Evolutionary conservation across 768 basidiomycete species (phyloP).

Genomic region (Cantharellus cinnabarinus): DNA sequence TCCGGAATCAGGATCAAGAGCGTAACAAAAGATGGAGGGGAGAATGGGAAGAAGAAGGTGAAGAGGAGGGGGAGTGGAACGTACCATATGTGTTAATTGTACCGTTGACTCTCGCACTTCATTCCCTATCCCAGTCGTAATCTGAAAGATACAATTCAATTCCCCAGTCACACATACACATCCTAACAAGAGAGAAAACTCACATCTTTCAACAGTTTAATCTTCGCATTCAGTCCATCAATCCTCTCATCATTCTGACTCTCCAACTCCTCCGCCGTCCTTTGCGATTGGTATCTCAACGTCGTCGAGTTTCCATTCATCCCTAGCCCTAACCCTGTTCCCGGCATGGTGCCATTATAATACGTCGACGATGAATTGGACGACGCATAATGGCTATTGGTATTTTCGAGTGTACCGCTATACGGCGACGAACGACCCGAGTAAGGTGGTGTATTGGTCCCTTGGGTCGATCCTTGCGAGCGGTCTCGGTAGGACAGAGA

Average conservation of each 20-base stretch:
- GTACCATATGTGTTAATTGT: slow-evolving; percentile 83
- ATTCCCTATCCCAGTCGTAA: slow-evolving; percentile 87
- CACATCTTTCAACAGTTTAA: slow-evolving; percentile 89
- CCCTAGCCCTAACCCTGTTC: neutral
- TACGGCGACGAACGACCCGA: neutral
- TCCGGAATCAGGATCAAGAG: neutral
- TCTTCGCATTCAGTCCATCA: slow-evolving; percentile 64
- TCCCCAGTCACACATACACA: neutral
- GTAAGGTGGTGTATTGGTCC: neutral
- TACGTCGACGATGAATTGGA: neutral
- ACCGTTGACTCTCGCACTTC: slow-evolving; percentile 90
- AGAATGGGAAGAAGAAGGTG: neutral
- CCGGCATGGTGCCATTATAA: neutral
- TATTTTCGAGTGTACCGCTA: neutral
- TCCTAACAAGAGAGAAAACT: slow-evolving; percentile 21
- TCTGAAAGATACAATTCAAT: slow-evolving; percentile 24
- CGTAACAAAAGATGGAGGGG: neutral
- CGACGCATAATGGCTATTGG: neutral
- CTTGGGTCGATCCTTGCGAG: neutral
- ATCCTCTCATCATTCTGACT: slow-evolving; percentile 83
- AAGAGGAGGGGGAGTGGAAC: slow-evolving; percentile 13
- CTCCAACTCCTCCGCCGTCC: slow-evolving; percentile 77
- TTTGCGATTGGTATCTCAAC: slow-evolving; percentile 17
- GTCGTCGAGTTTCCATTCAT: neutral
- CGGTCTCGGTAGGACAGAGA: neutral